Conservation (phyloP, 306 rosid genomes). For the Pyrus communis region DNA sequence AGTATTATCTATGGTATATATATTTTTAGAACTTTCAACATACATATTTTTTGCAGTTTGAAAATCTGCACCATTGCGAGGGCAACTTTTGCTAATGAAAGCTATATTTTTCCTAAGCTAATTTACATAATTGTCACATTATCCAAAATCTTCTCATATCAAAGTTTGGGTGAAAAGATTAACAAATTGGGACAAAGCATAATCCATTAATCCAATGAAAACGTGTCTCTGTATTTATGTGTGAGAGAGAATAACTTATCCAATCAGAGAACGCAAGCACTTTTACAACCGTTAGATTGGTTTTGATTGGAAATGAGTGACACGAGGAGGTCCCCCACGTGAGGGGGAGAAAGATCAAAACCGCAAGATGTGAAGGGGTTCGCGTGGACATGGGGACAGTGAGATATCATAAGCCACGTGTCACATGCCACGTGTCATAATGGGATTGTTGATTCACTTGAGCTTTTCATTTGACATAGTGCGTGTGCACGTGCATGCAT, state of each 20-base stretch:
- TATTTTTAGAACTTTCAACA: no score
- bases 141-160: no score
- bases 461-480: background rate
- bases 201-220: no score
- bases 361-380: background rate
- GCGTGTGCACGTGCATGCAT: background rate
- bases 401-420: background rate
- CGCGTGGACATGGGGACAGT: conserved; percentile 29
- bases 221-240: no score
- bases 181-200: no score
- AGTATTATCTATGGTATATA: no score
- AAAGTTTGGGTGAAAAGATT: no score
- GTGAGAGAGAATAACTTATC: no score
- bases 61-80: no score
- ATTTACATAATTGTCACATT: background rate
- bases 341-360: background rate
- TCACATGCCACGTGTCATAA: conserved; percentile 4
- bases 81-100: background rate
- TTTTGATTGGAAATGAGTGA: background rate
- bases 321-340: conserved; percentile 21
- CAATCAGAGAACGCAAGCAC: no score
- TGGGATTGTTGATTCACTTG: background rate
- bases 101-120: background rate
- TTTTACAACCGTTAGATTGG: no score
- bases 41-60: no score